A percentile compares a stretch with the other conserved stretches of the same genome.
These are phyloP conservation scores for Nemania sp. DNA, from an alignment of 2,329 filamentous ascomycete genomes.

Conservation along the genomic window DNA sequence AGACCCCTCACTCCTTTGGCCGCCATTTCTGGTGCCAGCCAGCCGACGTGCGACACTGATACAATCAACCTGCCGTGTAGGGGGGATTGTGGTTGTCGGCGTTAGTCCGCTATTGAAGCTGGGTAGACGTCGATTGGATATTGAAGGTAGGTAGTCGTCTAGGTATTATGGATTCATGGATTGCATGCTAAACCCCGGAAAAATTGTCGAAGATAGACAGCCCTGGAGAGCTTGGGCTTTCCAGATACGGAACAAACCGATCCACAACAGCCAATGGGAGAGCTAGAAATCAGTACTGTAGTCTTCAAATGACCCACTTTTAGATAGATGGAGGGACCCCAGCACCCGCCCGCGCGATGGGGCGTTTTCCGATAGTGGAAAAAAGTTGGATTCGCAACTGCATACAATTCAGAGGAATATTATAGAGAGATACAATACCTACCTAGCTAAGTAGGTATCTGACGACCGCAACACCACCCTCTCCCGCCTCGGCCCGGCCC, in stretches of 20 bases:
- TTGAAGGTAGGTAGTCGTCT: background rate
- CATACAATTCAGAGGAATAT: background rate
- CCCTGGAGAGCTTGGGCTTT: background rate
- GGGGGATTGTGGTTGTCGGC: too few relatives aligned
- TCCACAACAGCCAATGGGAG: slow-evolving; percentile 27
- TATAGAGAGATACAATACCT: too few relatives aligned
- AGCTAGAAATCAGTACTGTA: background rate
- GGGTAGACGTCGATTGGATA: background rate
- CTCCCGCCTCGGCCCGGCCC: slow-evolving; percentile 15
- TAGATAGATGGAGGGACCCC: background rate
- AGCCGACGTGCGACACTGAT: background rate
- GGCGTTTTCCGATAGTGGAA: slow-evolving; percentile 16
- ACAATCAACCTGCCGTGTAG: background rate
- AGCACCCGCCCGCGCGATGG: slow-evolving; percentile 8
- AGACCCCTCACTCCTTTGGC: slow-evolving; percentile 63
- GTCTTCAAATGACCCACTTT: slow-evolving; percentile 8
- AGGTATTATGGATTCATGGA: background rate
- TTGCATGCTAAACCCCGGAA: slow-evolving; percentile 39
- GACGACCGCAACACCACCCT: background rate
- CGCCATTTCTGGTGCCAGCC: slow-evolving; percentile 54
- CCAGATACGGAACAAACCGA: slow-evolving; percentile 18
- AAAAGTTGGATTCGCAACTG: slow-evolving; percentile 4
- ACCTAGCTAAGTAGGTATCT: too few relatives aligned
- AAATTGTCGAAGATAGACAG: slow-evolving; percentile 46
- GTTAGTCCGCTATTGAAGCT: too few relatives aligned